These are phyloP conservation scores for Grosmannia clavigera DNA, from an alignment of 2,329 filamentous ascomycete genomes.

Conservation along the genomic window DNA sequence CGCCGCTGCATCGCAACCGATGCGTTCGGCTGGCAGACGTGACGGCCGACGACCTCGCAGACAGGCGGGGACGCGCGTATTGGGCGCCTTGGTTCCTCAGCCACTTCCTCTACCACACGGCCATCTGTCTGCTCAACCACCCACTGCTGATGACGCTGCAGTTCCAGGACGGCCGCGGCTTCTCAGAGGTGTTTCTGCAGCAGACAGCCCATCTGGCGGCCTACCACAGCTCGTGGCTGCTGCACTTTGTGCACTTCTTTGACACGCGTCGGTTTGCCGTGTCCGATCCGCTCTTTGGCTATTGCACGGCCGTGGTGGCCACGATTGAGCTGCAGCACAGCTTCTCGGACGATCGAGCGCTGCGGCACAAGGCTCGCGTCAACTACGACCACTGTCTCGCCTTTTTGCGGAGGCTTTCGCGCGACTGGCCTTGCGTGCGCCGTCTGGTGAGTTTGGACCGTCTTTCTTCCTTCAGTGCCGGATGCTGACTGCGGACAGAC, in stretches of 20 bases:
- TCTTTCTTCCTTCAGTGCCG: background rate
- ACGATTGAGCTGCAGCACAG: slow-evolving; percentile 6
- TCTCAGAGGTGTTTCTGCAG: slow-evolving; percentile 5
- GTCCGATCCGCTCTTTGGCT: slow-evolving; percentile 1
- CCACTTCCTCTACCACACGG: slow-evolving; percentile 3
- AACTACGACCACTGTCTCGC: slow-evolving; percentile 2
- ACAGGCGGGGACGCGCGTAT: background rate
- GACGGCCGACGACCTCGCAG: background rate
- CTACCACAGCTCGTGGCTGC: slow-evolving; percentile 4
- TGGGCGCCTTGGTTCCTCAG: slow-evolving; percentile 6
- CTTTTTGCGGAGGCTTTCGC: background rate
- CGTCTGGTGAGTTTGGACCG: background rate
- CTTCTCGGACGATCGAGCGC: background rate
- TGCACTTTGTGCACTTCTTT: slow-evolving; percentile 5
- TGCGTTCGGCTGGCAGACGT: slow-evolving; percentile 2
- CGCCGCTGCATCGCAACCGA: slow-evolving; percentile 4
- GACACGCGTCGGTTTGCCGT: background rate
- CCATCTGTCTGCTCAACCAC: slow-evolving; percentile 5
- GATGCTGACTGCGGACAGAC: background rate
- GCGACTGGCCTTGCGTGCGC: background rate
- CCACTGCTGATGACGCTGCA: slow-evolving; percentile 7
- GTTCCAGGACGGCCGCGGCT: slow-evolving; percentile 3
- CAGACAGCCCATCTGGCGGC: slow-evolving; percentile 3
- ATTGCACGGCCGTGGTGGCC: slow-evolving; percentile 4
- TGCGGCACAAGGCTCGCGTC: background rate